Conservation (phyloP, 1,139 yeast species). For the Blastobotrys serpentis region DNA sequence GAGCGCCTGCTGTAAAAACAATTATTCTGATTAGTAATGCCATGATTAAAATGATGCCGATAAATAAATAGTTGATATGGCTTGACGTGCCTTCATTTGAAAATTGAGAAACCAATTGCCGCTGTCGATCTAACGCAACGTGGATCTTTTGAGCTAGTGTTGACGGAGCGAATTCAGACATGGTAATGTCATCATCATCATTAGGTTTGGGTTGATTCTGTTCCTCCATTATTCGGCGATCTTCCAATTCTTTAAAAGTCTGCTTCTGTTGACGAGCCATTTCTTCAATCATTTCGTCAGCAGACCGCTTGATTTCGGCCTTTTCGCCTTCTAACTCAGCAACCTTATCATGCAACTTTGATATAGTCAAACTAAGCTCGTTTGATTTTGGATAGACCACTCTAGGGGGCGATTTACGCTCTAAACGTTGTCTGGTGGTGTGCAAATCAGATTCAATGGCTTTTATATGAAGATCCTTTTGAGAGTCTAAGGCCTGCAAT, state of each 20-base stretch:
- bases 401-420: slow-evolving; percentile 9
- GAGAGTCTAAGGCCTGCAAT: slow-evolving; percentile 17
- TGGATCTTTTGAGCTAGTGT: slow-evolving; percentile 1
- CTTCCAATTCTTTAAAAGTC: not conserved
- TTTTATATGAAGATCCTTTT: slow-evolving; percentile 19
- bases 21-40: not conserved
- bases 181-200: too few species aligned
- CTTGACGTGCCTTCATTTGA: not conserved
- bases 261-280: slow-evolving; percentile 7
- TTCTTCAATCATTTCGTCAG: slow-evolving; percentile 2
- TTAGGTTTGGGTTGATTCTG: not conserved
- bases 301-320: slow-evolving; percentile 11
- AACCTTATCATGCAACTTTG: slow-evolving; percentile 15
- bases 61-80: not conserved
- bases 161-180: slow-evolving; percentile 1
- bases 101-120: not conserved
- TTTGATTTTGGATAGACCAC: slow-evolving; percentile 4
- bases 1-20: not conserved
- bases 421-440: slow-evolving; percentile 15
- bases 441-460: slow-evolving; percentile 22
- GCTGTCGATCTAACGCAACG: slow-evolving; percentile 2
- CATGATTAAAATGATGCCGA: not conserved
- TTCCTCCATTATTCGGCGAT: not conserved
- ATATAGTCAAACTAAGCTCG: slow-evolving; percentile 10
- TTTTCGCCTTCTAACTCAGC: slow-evolving; percentile 17